phyloP scores from a whole-genome alignment of 495 filamentous ascomycete species.

The Podospora pseudoanserina region DNA sequence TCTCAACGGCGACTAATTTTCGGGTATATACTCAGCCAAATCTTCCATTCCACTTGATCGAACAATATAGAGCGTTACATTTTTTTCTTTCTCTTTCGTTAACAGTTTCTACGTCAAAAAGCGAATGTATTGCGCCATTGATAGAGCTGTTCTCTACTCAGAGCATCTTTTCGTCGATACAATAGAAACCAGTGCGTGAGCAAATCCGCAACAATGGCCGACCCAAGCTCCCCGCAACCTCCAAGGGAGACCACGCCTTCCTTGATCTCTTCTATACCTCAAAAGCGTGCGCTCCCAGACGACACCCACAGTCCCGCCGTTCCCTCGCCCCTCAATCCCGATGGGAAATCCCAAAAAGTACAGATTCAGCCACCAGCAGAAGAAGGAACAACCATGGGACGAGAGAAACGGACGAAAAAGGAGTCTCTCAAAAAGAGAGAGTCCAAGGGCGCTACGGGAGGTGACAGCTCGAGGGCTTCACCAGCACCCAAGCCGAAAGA shows the following conservation, averaged over 20 bases:
- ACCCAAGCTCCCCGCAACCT: conserved; percentile 32
- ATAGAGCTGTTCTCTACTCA: too few relatives aligned
- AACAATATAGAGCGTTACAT: not conserved
- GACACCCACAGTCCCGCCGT: conserved; percentile 56
- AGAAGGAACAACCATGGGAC: conserved; percentile 38
- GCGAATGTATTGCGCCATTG: too few relatives aligned
- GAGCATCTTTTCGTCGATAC: too few relatives aligned
- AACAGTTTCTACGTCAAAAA: too few relatives aligned
- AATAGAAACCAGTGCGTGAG: not conserved
- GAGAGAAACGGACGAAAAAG: conserved; percentile 58
- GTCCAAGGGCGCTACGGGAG: conserved; percentile 53
- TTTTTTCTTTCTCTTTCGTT: not conserved
- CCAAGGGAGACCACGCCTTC: conserved; percentile 40
- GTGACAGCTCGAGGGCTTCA: conserved; percentile 48
- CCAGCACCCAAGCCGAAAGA: conserved; percentile 57
- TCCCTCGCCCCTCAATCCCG: conserved; percentile 61
- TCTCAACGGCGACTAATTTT: not conserved
- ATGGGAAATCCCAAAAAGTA: conserved; percentile 34
- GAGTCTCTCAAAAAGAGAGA: conserved; percentile 76
- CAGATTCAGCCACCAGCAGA: conserved; percentile 38
- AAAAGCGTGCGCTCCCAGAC: conserved; percentile 48
- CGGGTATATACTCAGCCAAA: not conserved
- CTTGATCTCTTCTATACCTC: conserved; percentile 49
- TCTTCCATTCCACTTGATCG: not conserved
- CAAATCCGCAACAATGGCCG: conserved; percentile 33